Evolutionary conservation across 148 eudicot genomes (phyloP).

Genomic region (Simmondsia chinensis): DNA sequence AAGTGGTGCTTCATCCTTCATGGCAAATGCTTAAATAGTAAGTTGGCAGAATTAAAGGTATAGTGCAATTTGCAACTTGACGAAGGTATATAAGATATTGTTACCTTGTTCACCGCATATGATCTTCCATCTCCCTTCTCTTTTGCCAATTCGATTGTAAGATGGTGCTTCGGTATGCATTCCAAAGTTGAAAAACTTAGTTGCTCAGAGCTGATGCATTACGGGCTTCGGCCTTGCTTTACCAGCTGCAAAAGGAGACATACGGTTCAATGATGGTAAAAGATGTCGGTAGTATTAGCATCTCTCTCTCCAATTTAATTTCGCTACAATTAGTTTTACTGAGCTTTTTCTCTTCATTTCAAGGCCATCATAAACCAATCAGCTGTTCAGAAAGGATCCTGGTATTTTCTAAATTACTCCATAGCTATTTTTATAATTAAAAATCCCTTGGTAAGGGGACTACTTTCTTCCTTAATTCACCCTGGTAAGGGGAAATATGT

Average conservation of each 20-base stretch:
- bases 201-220: constrained; percentile 34
- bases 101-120: too few species aligned
- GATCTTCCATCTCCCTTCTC: too few species aligned
- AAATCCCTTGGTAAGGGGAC: constrained; percentile 95
- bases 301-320: constrained; percentile 37
- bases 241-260: constrained; percentile 45
- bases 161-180: constrained; percentile 30
- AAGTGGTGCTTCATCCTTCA: too few species aligned
- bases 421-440: constrained; percentile 21
- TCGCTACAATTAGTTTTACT: constrained; percentile 42
- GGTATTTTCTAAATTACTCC: too few species aligned
- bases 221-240: constrained; percentile 33
- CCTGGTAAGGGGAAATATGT: constrained; percentile 83
- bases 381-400: constrained; percentile 61
- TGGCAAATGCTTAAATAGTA: too few species aligned
- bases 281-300: too few species aligned
- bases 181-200: constrained; percentile 35
- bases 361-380: constrained; percentile 58
- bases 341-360: constrained; percentile 51
- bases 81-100: too few species aligned
- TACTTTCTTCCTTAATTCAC: constrained; percentile 35
- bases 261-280: too few species aligned
- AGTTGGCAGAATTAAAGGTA: too few species aligned
- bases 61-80: too few species aligned
- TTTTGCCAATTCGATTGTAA: constrained; percentile 21